Evolutionary conservation across 306 rosid species (phyloP), one percentile per base, ranked within the genome.

Genomic region (Castanospermum australe): DNA sequence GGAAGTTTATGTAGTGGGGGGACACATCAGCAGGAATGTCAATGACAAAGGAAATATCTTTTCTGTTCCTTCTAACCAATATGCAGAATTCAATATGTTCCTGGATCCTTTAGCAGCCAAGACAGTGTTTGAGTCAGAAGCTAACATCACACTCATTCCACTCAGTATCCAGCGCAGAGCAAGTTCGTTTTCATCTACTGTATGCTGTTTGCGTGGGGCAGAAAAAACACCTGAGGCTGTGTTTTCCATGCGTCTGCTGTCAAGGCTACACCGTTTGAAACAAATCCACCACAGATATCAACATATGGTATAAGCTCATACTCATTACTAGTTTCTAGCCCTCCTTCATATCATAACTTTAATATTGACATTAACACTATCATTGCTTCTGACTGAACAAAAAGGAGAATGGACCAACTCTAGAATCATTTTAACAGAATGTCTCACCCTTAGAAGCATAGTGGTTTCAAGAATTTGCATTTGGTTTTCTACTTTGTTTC

Each of bases 21-120:
- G 99, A 36, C 99, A 91, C 66, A 78, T 91, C 32, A 89, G 86
- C 69, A 33, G 8, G 28, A 80, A 56, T 57, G 60, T 13, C 0
- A 21, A 7, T 52, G 97, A 95, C 82, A 85, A 82, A 84, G 99
- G 96, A 55, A 91, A 95, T 72, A 61, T 93, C 32, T 95, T 93
- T 71, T 73, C 97, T 6, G 73, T 89, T 77, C 90, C 98, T 47
- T 91, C 96, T 17, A 91, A 90, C 60, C 14, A 71, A 69, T 88
- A 90, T 84, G 97, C 96, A 67, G 99, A 95, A 79, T 89, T 93
- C 89, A 93, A 93, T 33, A 90, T 95, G 92, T 92, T 90, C 61
- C 85, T 95, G 44, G 98, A 95, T 63, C 99, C 99, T 30, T 51
- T 88, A 30, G 97, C 96, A 79, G 97, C 98, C 66, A 91, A 89